Base-by-base conservation (phyloP, 2,329 filamentous ascomycete genomes). In the Laburnicola sp. region DNA sequence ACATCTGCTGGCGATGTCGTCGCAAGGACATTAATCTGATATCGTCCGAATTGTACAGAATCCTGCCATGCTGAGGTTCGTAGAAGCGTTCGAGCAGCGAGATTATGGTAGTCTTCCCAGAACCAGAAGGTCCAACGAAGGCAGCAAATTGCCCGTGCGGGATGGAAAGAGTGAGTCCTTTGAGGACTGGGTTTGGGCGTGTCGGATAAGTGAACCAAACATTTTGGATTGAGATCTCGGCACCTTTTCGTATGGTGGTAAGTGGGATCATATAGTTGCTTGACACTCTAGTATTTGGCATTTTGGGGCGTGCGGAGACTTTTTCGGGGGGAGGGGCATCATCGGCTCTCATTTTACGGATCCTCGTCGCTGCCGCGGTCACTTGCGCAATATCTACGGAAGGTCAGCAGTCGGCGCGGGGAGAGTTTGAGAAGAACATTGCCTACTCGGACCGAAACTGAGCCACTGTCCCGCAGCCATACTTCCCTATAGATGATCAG, bases 151-250 rank as follows among this genome's bases (percentile, higher is more conserved):
- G 56, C 2, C 56, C 56, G 36, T 49, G 42, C 11, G 46, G 42
- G 7, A 58, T 56, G 34, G 41, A 28, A 7, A 43, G 16, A 25
- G 41, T 53, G 27, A 82, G 75, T 52, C 74, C 69, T 45, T 62
- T 65, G 8, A 97, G 93, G 43, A 97, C 89, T 2, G 85, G 82
- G 3, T 96, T 90, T 64, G 96, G 89, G 0, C 93, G 84, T 2
- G 91, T 95, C 3, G 92, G 93, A 65, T 97, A 97, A 63, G 96
- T 92, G 72, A 96, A 91, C 71, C 88, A 91, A 66, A 97, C 80
- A 60, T 90, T 82, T 58, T 86, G 82, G 25, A 97, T 79, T 56
- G 91, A 86, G 51, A 97, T 86, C 4, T 82, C 83, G 6, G 62
- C 45, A 22, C 45, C 50, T n/a, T 44, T 44, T 31, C 41, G 43